A percentile compares a stretch with the other conserved stretches of the same genome.
Conservation (phyloP, 305 asterid genomes). For the Andrographis paniculata region DNA sequence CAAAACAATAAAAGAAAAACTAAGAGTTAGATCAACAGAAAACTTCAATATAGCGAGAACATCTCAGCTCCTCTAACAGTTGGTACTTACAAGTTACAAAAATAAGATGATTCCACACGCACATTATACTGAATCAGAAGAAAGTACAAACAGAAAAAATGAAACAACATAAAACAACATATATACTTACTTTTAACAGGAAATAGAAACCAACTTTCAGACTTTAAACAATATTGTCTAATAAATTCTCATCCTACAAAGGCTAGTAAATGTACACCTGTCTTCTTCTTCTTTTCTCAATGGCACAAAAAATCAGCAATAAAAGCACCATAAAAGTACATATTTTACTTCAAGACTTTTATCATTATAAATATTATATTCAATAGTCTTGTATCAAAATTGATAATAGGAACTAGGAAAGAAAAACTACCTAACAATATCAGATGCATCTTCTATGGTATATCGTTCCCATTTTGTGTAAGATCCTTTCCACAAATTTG, state of each 20-base stretch:
- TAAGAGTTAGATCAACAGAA: conserved; percentile 5
- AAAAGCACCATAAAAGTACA: conserved; percentile 4
- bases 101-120: conserved; percentile 3
- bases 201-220: neutral
- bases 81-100: conserved; percentile 8
- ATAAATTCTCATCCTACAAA: neutral
- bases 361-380: conserved; percentile 4
- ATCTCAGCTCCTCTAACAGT: conserved; percentile 14
- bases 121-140: conserved; percentile 11
- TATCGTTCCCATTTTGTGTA: conserved; percentile 87
- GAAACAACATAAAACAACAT: neutral
- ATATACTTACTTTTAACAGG: neutral
- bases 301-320: neutral
- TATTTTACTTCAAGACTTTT: neutral
- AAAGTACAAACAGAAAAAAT: neutral
- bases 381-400: conserved; percentile 1
- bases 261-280: too few species aligned
- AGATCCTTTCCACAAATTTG: conserved; percentile 88
- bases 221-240: neutral
- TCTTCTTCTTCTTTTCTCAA: too few species aligned
- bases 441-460: conserved; percentile 76
- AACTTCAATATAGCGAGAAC: neutral
- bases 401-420: conserved; percentile 14
- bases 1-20: conserved; percentile 3
- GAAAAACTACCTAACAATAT: conserved; percentile 58